These are phyloP conservation scores for Hemileccinum rubropunctum DNA, from an alignment of 768 basidiomycete species.

Conservation along the genomic window DNA sequence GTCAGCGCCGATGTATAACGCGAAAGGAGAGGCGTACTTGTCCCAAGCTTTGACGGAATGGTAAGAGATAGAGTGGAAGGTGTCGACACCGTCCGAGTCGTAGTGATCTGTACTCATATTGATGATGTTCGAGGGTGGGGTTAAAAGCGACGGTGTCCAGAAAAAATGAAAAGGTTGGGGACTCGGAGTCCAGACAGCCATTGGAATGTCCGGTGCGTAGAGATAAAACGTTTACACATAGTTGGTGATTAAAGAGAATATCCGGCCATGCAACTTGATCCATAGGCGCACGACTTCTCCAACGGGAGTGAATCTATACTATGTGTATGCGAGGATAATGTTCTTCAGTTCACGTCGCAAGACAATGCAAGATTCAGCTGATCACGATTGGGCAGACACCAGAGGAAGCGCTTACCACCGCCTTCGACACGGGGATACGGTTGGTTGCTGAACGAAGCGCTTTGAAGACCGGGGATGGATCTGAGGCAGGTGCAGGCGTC, in stretches of 20 bases:
- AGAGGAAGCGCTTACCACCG: conserved; percentile 24
- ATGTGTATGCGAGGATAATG: no score
- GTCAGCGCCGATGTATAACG: not conserved
- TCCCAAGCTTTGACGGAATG: conserved; percentile 9
- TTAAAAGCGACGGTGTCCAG: conserved; percentile 20
- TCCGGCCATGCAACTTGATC: no score
- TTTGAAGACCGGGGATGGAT: conserved; percentile 57
- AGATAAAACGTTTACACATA: no score
- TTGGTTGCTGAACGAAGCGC: conserved; percentile 50
- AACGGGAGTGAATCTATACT: no score
- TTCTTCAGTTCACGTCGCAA: no score
- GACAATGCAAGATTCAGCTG: no score
- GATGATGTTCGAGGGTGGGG: conserved; percentile 26
- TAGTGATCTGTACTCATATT: conserved; percentile 28
- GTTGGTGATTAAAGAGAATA: no score
- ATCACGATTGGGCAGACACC: conserved; percentile 26
- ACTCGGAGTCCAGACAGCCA: not conserved
- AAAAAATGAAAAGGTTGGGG: not conserved
- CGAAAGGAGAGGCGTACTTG: conserved; percentile 7
- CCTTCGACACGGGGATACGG: conserved; percentile 19
- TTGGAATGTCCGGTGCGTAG: no score
- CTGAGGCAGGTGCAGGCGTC: conserved; percentile 57
- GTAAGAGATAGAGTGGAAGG: not conserved
- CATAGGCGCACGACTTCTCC: no score
- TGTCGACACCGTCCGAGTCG: conserved; percentile 25